Conservation (phyloP, 352 stramenopile genomes). For the Phytophthora palmivora region DNA sequence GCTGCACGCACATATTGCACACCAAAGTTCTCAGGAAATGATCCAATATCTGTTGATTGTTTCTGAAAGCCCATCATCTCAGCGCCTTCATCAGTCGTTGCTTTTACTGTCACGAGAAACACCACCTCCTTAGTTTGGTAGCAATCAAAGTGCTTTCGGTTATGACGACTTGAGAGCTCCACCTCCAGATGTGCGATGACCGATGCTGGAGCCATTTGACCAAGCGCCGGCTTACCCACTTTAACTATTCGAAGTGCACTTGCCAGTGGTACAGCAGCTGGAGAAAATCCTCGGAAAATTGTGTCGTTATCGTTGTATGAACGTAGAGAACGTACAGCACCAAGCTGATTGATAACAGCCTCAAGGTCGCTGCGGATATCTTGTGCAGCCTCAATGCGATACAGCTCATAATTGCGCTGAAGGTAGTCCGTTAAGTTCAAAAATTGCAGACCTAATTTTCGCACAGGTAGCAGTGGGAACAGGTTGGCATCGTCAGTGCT, state of each 20-base stretch:
- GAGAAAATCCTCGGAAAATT: constrained; percentile 67
- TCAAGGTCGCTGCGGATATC: constrained; percentile 90
- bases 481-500: constrained; percentile 46
- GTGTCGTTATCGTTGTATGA: constrained; percentile 54
- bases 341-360: constrained; percentile 78
- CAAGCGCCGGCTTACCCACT: constrained; percentile 91
- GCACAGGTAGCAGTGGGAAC: constrained; percentile 81
- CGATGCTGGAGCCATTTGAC: constrained; percentile 79
- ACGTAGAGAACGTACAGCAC: constrained; percentile 53
- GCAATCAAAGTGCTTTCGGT: constrained; percentile 83
- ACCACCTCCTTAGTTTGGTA: constrained; percentile 94
- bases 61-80: constrained; percentile 68
- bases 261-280: constrained; percentile 45
- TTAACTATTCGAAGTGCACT: constrained; percentile 71
- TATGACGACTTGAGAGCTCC: constrained; percentile 74
- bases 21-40: constrained; percentile 91
- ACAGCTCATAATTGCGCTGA: constrained; percentile 92
- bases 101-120: constrained; percentile 92
- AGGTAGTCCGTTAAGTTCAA: constrained; percentile 96
- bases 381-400: constrained; percentile 90
- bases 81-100: constrained; percentile 66
- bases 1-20: constrained; percentile 80
- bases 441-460: constrained; percentile 96
- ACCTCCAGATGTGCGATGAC: constrained; percentile 91
- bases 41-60: constrained; percentile 31